Evolutionary conservation across 1,284 basidiomycete genomes (phyloP), one percentile per base, ranked within the genome.

Genomic region (Spongiforma sp.): DNA sequence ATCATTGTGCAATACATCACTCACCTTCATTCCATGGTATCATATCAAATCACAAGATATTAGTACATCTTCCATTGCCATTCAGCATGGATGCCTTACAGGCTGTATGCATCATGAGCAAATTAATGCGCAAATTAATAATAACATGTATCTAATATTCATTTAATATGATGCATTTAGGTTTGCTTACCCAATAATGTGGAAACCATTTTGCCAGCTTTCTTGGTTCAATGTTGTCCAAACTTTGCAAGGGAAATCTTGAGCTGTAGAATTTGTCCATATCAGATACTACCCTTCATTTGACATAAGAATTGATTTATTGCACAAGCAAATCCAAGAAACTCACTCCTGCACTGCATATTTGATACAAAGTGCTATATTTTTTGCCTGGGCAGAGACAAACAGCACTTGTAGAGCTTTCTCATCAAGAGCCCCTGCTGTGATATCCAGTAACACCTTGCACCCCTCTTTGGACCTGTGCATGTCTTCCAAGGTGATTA

Each of bases 301-400:
- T 6, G 26, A 55, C 1, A 2, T 28, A 50, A 24, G 8, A 10
- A 2, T 14, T 15, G 37, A 4, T 6, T 14, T 36, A n/a, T 14
- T 3, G 24, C 12, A 15, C 14, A 36, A 14, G 5, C 12, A n/a
- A 11, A 36, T 36, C 26, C 24, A 5, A 4, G 33, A 4, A 19
- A 54, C 62, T 26, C 17, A 62, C 59, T 48, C 4, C 21, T 30
- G 14, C 11, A 56, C 43, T 50, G 63, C 57, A 65, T 36, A 56
- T 56, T 9, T 56, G 15, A 65, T 39, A 60, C 63, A 64, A 3
- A 63, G 28, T 37, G 26, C 62, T 17, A 64, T 30, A 26, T 65
- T 65, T 24, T 30, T 32, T 17, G 56, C 12, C 15, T 48, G 46
- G 15, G 46, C 46, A 26, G 26, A 17, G 19, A 48, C 46, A 48